Evolutionary conservation across 1,139 yeast species (phyloP).

Genomic region (Taphrina flavorubra): DNA sequence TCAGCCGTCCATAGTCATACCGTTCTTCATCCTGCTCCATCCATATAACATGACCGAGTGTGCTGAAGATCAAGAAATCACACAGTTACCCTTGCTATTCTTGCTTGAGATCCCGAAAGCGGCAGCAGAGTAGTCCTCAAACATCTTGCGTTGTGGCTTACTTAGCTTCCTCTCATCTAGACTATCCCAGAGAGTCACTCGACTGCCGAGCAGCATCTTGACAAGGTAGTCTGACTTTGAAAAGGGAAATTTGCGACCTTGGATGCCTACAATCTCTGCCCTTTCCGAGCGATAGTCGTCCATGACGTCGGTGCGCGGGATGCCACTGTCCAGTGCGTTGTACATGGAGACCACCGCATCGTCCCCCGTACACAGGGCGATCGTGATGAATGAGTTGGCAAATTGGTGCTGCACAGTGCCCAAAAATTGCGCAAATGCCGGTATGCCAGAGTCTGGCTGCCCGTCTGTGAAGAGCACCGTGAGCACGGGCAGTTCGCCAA

Average conservation of each 20-base stretch:
- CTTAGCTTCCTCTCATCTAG: conserved; percentile 30
- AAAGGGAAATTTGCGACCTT: conserved; percentile 33
- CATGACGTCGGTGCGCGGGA: conserved; percentile 37
- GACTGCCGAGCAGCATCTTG: conserved; percentile 33
- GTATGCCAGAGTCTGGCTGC: conserved; percentile 38
- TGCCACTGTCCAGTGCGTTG: conserved; percentile 25
- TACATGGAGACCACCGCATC: conserved; percentile 35
- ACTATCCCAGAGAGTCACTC: conserved; percentile 34
- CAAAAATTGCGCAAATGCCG: conserved; percentile 19
- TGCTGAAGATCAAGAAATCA: conserved; percentile 6
- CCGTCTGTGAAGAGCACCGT: conserved; percentile 38
- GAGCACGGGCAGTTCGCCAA: conserved; percentile 32
- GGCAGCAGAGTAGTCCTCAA: conserved; percentile 32
- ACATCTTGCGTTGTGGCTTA: conserved; percentile 33
- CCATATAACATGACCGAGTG: no score
- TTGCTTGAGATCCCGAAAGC: conserved; percentile 26
- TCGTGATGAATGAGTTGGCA: conserved; percentile 28
- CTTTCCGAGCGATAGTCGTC: conserved; percentile 30
- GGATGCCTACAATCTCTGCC: conserved; percentile 8
- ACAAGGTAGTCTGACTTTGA: conserved; percentile 38
- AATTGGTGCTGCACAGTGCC: conserved; percentile 10
- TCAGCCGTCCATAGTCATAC: no score
- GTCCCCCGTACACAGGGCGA: conserved; percentile 38
- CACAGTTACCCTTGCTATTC: conserved; percentile 27
- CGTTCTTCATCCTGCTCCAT: no score